Percentiles rank a stretch among this genome's conserved stretches.
phyloP scores from a whole-genome alignment of 2,329 filamentous ascomycete genomes.

The Trichocomaceae sp. region DNA sequence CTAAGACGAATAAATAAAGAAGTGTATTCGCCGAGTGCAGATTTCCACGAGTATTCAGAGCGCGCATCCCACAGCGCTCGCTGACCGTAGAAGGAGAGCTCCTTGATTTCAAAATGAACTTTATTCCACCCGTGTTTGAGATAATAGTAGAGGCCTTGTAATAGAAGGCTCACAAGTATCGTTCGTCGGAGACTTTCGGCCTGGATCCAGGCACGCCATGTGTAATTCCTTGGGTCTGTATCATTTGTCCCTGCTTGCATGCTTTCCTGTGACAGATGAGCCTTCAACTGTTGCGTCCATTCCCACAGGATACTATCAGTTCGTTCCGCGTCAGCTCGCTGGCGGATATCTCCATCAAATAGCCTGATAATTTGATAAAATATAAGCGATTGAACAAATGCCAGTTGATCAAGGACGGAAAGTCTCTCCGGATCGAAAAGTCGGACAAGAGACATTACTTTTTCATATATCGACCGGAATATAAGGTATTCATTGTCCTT shows the following conservation, averaged over 20 bases:
- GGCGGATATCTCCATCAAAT: constrained; percentile 44
- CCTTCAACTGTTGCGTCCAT: constrained; percentile 6
- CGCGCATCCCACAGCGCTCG: constrained; percentile 9
- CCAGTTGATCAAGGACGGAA: constrained; percentile 25
- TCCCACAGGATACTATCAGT: constrained; percentile 16
- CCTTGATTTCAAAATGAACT: constrained; percentile 12
- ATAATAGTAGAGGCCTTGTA: constrained; percentile 13
- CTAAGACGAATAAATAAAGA: neutral
- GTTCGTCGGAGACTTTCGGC: constrained; percentile 14
- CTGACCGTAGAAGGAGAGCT: constrained; percentile 12
- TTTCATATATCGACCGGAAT: neutral
- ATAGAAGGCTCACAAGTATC: constrained; percentile 7
- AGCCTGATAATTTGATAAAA: constrained; percentile 44
- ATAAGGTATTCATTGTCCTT: constrained; percentile 1
- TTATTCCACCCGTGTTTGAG: constrained; percentile 14
- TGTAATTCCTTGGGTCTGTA: neutral
- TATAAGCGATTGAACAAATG: constrained; percentile 41
- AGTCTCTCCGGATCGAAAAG: neutral
- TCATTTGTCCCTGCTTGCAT: neutral
- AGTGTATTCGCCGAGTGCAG: constrained; percentile 1
- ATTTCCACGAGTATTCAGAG: constrained; percentile 8
- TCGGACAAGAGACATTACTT: neutral
- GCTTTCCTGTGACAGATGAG: neutral
- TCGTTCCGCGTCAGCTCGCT: constrained; percentile 36
- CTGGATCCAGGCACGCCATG: constrained; percentile 11